phyloP scores from a whole-genome alignment of 768 basidiomycete species.

The Pleurotus cornucopiae region DNA sequence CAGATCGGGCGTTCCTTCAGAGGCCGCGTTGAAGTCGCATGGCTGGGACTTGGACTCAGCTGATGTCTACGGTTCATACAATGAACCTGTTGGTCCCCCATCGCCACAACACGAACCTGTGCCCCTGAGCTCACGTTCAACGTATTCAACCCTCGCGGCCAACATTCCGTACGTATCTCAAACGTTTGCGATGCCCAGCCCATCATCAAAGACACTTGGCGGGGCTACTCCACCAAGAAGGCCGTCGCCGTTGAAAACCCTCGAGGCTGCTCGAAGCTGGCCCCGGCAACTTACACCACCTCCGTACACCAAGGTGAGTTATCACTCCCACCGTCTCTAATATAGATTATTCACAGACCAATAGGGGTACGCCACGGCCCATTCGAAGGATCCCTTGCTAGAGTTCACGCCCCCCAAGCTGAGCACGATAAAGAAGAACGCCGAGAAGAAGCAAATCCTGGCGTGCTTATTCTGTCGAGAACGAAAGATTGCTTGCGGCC shows the following conservation, averaged over 20 bases:
- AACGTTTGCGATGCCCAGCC: background rate
- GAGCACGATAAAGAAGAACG: conserved; percentile 1
- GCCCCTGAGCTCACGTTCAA: background rate
- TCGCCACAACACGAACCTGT: background rate
- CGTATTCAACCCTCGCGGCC: background rate
- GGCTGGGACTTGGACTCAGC: no score
- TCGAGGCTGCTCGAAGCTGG: background rate
- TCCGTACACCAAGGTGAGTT: background rate
- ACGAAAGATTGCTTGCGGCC: conserved; percentile 37
- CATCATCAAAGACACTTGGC: no score
- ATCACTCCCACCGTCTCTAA: background rate
- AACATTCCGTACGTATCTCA: background rate
- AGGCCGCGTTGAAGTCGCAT: no score
- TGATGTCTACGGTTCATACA: no score
- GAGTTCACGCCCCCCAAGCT: background rate
- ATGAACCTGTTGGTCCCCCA: background rate
- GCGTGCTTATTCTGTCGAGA: conserved; percentile 38
- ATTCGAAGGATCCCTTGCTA: background rate
- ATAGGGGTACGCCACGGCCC: background rate
- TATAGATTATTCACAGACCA: background rate
- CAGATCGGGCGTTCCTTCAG: no score
- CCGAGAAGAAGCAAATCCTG: conserved; percentile 22
- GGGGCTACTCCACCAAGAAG: no score
- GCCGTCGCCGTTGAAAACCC: no score
- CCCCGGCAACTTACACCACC: background rate